These are phyloP conservation scores for Fusarium sp. DNA, from an alignment of 2,329 filamentous ascomycete genomes.

Conservation along the genomic window DNA sequence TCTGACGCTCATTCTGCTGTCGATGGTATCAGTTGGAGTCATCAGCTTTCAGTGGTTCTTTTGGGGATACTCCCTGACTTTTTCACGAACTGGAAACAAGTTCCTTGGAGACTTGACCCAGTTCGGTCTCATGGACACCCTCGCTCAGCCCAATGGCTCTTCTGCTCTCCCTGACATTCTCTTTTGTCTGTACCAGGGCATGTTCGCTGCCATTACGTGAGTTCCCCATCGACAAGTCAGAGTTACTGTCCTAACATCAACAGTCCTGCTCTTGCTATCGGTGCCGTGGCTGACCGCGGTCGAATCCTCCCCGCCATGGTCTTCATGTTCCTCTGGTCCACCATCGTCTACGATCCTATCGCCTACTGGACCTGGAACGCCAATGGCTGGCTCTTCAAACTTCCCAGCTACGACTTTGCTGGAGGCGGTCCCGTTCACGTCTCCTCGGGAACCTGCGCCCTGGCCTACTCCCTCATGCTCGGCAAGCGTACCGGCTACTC, in stretches of 20 bases:
- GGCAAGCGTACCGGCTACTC: constrained; percentile 75
- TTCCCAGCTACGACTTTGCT: constrained; percentile 79
- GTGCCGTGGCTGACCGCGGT: constrained; percentile 71
- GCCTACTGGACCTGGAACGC: constrained; percentile 84
- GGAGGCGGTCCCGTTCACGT: constrained; percentile 83
- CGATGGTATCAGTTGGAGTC: constrained; percentile 82
- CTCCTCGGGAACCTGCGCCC: constrained; percentile 76
- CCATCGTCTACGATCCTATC: constrained; percentile 78
- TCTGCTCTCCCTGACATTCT: constrained; percentile 81
- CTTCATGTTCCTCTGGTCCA: constrained; percentile 79
- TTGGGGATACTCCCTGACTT: constrained; percentile 90
- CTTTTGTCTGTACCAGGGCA: constrained; percentile 88
- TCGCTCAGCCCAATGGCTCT: constrained; percentile 81
- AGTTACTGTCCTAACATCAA: constrained; percentile 11
- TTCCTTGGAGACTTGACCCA: constrained; percentile 86
- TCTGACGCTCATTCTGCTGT: constrained; percentile 86
- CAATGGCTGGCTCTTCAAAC: constrained; percentile 76
- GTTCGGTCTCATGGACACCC: constrained; percentile 82
- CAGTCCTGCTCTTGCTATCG: constrained; percentile 70
- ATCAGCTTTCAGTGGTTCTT: constrained; percentile 96
- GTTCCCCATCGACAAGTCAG: constrained; percentile 48
- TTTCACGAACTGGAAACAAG: constrained; percentile 81
- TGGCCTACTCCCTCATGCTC: constrained; percentile 80
- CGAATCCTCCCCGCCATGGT: constrained; percentile 71
- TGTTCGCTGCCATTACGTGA: constrained; percentile 91